These are phyloP conservation scores for Phytophthora sp. DNA, from an alignment of 352 stramenopile genomes.

Conservation along the genomic window DNA sequence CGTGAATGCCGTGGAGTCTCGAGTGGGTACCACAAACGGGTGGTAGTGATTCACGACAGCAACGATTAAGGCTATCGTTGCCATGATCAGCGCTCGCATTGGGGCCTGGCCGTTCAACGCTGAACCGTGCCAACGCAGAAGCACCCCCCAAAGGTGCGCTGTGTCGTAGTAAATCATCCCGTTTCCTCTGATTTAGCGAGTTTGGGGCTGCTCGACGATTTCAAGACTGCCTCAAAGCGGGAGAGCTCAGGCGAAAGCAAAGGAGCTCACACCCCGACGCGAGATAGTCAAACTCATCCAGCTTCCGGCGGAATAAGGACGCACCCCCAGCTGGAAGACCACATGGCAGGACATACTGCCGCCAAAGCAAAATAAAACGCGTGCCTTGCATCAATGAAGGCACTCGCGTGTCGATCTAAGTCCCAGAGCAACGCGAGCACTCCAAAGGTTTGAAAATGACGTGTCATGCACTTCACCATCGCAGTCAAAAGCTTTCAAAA, in stretches of 20 bases:
- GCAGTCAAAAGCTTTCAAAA: too few relatives aligned
- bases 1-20: conserved; percentile 73
- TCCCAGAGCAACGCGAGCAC: not conserved
- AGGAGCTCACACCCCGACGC: conserved; percentile 10
- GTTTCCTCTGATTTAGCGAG: not conserved
- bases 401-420: not conserved
- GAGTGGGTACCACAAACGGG: conserved; percentile 69
- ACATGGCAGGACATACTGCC: conserved; percentile 1
- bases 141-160: conserved; percentile 54
- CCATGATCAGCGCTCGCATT: conserved; percentile 67
- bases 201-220: conserved; percentile 5
- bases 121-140: conserved; percentile 77
- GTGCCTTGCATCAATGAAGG: not conserved
- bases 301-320: conserved; percentile 26
- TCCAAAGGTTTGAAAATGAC: not conserved
- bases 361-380: not conserved
- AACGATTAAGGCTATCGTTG: conserved; percentile 60
- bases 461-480: conserved; percentile 8
- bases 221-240: conserved; percentile 8
- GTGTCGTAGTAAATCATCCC: conserved; percentile 87
- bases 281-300: conserved; percentile 18
- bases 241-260: not conserved
- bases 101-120: conserved; percentile 76
- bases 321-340: conserved; percentile 17
- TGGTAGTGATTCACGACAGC: conserved; percentile 59